Conservation (phyloP, 371 early-diverging fungal genomes). For the Paraphysoderma sedebokerense region DNA sequence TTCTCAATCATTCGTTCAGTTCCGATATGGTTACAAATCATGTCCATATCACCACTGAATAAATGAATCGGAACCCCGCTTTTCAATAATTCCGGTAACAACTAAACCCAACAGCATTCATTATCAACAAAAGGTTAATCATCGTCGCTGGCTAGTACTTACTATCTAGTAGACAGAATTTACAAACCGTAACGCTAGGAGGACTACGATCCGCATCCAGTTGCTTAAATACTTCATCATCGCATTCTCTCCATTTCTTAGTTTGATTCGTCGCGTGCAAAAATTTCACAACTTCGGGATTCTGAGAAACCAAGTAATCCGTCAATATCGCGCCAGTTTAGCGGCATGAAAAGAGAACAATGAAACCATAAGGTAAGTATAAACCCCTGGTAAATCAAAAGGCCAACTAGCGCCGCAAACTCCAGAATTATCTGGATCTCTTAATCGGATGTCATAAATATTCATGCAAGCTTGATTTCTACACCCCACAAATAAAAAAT, state of each 20-base stretch:
- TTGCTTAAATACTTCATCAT: neutral
- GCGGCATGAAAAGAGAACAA: too few species aligned
- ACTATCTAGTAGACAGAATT: too few species aligned
- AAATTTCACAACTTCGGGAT: neutral
- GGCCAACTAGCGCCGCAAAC: neutral
- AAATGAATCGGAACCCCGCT: neutral
- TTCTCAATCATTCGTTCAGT: slow-evolving; percentile 44
- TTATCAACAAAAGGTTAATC: too few species aligned
- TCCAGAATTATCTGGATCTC: slow-evolving; percentile 12
- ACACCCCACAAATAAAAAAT: too few species aligned
- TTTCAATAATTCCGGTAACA: neutral
- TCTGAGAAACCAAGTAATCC: too few species aligned
- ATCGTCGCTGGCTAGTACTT: too few species aligned
- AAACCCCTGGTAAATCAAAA: neutral
- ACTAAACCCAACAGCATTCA: neutral
- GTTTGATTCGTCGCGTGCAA: neutral
- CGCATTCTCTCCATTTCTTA: neutral
- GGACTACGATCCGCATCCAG: neutral
- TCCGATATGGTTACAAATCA: slow-evolving; percentile 64
- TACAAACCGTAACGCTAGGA: neutral
- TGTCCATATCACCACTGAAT: slow-evolving; percentile 56
- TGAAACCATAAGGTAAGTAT: neutral
- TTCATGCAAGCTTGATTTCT: slow-evolving; percentile 39
- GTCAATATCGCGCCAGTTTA: too few species aligned
- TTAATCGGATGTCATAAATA: slow-evolving; percentile 60